These are phyloP conservation scores for Arthrinium phaeospermum DNA, from an alignment of 2,329 filamentous ascomycete species.

Conservation along the genomic window DNA sequence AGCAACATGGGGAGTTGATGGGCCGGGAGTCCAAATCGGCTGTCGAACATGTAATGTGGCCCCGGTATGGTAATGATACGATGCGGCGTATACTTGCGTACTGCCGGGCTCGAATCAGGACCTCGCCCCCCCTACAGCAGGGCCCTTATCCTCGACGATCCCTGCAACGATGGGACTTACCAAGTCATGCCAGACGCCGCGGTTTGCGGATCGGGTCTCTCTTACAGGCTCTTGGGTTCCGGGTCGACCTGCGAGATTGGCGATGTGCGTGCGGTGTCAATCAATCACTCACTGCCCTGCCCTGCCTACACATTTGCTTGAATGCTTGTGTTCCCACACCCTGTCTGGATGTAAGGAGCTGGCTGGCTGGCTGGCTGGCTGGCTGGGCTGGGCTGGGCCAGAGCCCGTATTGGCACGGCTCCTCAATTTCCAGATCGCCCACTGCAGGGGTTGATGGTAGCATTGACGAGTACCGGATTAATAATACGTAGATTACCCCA, in stretches of 20 bases:
- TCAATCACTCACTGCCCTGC: conserved; percentile 15
- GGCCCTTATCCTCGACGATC: neutral
- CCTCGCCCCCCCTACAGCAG: neutral
- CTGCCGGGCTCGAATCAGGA: neutral
- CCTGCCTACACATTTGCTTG: conserved; percentile 1
- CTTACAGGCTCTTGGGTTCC: neutral
- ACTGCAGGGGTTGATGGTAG: conserved; percentile 14
- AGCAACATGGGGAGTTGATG: neutral
- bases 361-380: no score
- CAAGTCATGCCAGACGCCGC: neutral
- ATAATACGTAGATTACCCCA: neutral
- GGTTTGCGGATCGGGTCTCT: neutral
- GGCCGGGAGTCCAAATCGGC: neutral
- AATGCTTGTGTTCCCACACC: conserved; percentile 28
- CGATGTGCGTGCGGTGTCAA: conserved; percentile 39
- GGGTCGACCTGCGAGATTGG: conserved; percentile 42
- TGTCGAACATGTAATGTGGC: neutral
- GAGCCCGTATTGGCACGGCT: neutral
- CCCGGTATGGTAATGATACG: neutral
- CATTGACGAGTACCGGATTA: conserved; percentile 3
- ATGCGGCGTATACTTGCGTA: neutral
- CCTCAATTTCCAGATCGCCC: conserved; percentile 6
- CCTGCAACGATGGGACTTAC: neutral
- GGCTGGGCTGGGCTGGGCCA: neutral
- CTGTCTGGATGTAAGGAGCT: conserved; percentile 14